Conservation (phyloP, 805 yeast genomes). For the Schwanniomyces yamadae region DNA sequence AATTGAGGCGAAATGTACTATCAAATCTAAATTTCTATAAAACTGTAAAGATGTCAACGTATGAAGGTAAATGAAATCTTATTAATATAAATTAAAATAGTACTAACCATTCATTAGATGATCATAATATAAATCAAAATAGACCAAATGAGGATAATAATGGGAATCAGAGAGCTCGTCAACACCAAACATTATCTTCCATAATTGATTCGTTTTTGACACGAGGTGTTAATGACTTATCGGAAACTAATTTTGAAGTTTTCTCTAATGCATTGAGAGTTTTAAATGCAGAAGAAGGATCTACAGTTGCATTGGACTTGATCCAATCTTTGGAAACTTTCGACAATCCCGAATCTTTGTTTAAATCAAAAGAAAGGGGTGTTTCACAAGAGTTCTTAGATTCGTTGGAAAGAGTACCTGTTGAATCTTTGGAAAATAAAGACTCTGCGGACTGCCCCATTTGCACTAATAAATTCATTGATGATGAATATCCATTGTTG, state of each 20-base stretch:
- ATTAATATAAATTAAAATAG: not conserved
- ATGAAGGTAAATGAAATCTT: slow-evolving; percentile 40
- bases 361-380: slow-evolving; percentile 35
- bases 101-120: slow-evolving; percentile 28
- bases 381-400: slow-evolving; percentile 73
- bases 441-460: slow-evolving; percentile 75
- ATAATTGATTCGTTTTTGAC: slow-evolving; percentile 37
- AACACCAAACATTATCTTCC: slow-evolving; percentile 29
- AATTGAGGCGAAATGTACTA: too few relatives aligned
- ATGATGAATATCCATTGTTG: slow-evolving; percentile 75
- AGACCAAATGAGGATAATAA: slow-evolving; percentile 2
- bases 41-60: slow-evolving; percentile 34
- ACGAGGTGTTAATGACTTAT: slow-evolving; percentile 6
- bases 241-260: slow-evolving; percentile 16
- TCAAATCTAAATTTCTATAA: too few relatives aligned
- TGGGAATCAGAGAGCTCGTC: slow-evolving; percentile 18
- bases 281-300: slow-evolving; percentile 30
- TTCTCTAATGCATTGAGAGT: slow-evolving; percentile 31
- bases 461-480: slow-evolving; percentile 70
- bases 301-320: slow-evolving; percentile 26
- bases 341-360: slow-evolving; percentile 7
- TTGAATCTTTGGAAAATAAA: slow-evolving; percentile 33
- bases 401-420: slow-evolving; percentile 64
- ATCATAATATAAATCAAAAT: slow-evolving; percentile 30
- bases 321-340: slow-evolving; percentile 22